Conservation (phyloP, 148 eudicot species). For the Rhododendron mucronatum region DNA sequence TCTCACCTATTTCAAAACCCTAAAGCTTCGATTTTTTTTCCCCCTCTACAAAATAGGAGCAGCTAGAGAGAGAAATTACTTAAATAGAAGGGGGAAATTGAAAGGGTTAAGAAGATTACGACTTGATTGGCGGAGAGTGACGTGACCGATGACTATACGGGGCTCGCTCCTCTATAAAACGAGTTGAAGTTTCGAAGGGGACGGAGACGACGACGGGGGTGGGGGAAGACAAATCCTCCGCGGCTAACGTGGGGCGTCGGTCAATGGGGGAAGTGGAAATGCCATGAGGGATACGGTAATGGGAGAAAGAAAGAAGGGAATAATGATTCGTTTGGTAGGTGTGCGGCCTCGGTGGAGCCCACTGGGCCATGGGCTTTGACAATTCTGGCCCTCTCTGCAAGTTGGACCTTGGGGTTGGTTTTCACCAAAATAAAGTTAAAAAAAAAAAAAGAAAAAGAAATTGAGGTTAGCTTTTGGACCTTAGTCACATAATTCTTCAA, state of each 20-base stretch:
- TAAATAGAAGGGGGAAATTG: background rate
- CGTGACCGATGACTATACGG: background rate
- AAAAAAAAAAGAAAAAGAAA: too few relatives aligned
- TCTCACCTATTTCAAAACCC: background rate
- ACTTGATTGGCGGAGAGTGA: slow-evolving; percentile 6
- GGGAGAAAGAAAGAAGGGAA: background rate
- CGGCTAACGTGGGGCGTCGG: slow-evolving; percentile 18
- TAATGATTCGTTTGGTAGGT: background rate
- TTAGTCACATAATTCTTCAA: too few relatives aligned
- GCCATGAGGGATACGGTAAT: background rate
- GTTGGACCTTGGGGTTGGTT: too few relatives aligned
- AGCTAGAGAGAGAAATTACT: background rate
- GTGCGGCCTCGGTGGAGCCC: background rate
- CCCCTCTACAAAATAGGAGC: background rate
- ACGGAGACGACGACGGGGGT: background rate
- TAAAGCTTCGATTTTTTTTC: background rate
- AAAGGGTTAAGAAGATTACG: slow-evolving; percentile 2
- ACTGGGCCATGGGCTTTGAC: background rate
- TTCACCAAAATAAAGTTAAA: too few relatives aligned
- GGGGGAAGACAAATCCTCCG: background rate
- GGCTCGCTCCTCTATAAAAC: background rate
- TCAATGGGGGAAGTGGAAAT: slow-evolving; percentile 21
- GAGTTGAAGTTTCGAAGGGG: background rate
- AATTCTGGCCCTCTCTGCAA: background rate
- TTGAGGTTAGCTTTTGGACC: too few relatives aligned